Conservation (phyloP, 2,329 filamentous ascomycete species). For the Phialophora verrucosa region DNA sequence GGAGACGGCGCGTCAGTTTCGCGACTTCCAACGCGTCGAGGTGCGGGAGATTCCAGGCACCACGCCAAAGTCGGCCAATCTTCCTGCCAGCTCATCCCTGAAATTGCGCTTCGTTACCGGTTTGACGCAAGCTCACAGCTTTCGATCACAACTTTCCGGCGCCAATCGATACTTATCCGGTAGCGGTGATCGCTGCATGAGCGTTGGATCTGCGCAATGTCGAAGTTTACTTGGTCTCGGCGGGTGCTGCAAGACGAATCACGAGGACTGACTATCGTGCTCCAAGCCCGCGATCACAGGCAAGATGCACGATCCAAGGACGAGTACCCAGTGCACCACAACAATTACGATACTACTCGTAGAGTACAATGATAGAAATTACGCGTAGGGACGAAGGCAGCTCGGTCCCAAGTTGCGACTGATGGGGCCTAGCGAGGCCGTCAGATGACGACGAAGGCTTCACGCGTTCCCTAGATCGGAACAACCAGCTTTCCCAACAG, state of each 20-base stretch:
- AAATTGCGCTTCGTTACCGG: not conserved
- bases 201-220: not conserved
- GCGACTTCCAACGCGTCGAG: not conserved
- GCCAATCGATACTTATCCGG: slow-evolving; percentile 22
- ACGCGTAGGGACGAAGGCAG: not conserved
- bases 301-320: not conserved
- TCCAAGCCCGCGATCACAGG: not conserved
- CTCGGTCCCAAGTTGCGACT: not conserved
- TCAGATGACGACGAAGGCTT: slow-evolving; percentile 14
- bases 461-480: not conserved
- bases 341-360: not conserved
- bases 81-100: slow-evolving; percentile 19
- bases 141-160: slow-evolving; percentile 29
- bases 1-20: not conserved
- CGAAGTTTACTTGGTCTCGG: not conserved
- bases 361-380: not conserved
- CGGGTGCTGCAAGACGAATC: no score
- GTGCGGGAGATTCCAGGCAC: not conserved
- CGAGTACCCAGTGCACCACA: not conserved
- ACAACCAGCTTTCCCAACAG: not conserved
- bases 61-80: slow-evolving; percentile 2
- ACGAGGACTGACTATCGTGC: not conserved
- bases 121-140: slow-evolving; percentile 11
- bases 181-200: slow-evolving; percentile 7
- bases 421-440: not conserved